These are phyloP conservation scores for Ambrosia trifida DNA, from an alignment of 129 eudicot species.

Conservation along the genomic window DNA sequence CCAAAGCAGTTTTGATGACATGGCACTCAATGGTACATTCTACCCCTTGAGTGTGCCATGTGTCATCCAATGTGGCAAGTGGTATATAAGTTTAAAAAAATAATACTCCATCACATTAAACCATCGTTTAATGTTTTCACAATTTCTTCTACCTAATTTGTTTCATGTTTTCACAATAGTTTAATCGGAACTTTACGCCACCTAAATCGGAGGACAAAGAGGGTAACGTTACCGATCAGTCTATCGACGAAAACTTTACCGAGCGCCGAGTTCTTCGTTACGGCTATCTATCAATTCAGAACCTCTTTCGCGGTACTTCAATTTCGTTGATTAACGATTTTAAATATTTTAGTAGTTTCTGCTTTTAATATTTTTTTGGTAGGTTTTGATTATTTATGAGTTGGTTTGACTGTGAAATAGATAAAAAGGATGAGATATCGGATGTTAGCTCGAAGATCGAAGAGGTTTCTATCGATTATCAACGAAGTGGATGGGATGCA, in stretches of 20 bases:
- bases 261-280: constrained; percentile 35
- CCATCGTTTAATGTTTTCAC: too few species aligned
- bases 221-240: not conserved
- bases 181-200: not conserved
- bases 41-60: too few species aligned
- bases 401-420: constrained; percentile 17
- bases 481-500: constrained; percentile 56
- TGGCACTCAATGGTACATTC: too few species aligned
- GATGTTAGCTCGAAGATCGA: constrained; percentile 35
- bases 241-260: not conserved
- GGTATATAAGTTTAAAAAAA: too few species aligned
- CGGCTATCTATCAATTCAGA: constrained; percentile 34
- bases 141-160: too few species aligned
- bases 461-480: constrained; percentile 40
- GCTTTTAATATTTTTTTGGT: not conserved
- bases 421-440: constrained; percentile 48
- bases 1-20: too few species aligned
- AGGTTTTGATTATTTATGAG: not conserved
- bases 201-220: constrained; percentile 11
- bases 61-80: too few species aligned
- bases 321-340: not conserved
- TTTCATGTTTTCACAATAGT: too few species aligned
- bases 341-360: not conserved
- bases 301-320: constrained; percentile 24
- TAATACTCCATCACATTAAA: too few species aligned